Evolutionary conservation across 768 basidiomycete genomes (phyloP), one percentile per base, ranked within the genome.

Genomic region (Rhizopogon roseolus): DNA sequence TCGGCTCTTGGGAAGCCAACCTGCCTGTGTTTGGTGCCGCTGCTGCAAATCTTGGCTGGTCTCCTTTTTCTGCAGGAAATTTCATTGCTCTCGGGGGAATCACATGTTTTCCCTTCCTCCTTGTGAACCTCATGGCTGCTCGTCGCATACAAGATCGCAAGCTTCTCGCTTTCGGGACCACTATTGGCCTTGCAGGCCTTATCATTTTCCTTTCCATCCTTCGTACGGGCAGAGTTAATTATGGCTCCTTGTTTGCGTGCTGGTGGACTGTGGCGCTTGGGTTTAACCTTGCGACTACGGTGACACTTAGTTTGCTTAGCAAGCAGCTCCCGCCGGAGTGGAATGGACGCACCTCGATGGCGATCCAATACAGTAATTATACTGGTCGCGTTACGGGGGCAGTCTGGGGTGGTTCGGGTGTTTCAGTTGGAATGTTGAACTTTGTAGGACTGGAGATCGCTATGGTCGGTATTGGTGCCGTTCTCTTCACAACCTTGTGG

Each of bases 231-330:
- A 71, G 61, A 22, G 65, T 82, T 17, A 72, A 66, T 25, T 84
- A 81, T 54, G 77, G 72, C 6, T 74, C 74, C 14, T 59, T 85
- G 5, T 76, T 76, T 55, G 62, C 64, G 6, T 70, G 67, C 54
- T 78, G 72, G 70, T 70, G 63, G 64, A 72, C 79, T 39, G 72
- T 87, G 22, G 85, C 87, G 25, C 73, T 87, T 5, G 86, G 87
- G 1, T 88, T 88, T 73, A 88, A 88, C 65, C 71, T 88, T 10
- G 79, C 83, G n/a, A 84, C 78, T 57, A 87, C 84, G 2, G 80
- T 82, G 53, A 87, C 86, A 32, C 70, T 87, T 56, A 83, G 82
- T 54, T 64, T 86, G 52, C 67, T 88, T 27, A 83, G 81, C 56
- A 88, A 89, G 66, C 85, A 85, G 64, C 73, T 88, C 29, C 85